phyloP scores from a whole-genome alignment of 768 basidiomycete genomes.

The Podaxis rugospora region DNA sequence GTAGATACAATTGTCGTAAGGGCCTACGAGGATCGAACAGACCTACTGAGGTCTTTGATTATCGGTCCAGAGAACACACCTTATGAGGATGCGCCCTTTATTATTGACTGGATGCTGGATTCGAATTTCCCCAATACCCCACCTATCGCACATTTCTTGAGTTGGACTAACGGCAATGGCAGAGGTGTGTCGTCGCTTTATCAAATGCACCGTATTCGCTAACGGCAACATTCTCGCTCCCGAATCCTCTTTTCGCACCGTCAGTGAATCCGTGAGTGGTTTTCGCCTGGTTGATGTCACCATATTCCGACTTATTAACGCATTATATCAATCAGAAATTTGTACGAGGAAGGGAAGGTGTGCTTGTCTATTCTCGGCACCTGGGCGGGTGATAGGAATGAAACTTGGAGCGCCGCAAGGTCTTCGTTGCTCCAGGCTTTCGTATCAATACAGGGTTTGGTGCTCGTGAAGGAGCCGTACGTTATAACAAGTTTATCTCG shows the following conservation, averaged over 20 bases:
- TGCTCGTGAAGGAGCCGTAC: constrained; percentile 89
- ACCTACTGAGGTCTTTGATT: constrained; percentile 84
- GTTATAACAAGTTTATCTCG: constrained; percentile 23
- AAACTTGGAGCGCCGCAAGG: constrained; percentile 80
- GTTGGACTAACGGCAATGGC: constrained; percentile 94
- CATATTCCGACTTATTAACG: neutral
- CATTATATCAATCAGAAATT: constrained; percentile 47
- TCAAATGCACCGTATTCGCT: constrained; percentile 4
- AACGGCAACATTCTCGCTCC: neutral
- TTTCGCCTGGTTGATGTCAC: neutral
- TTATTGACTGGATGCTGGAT: constrained; percentile 91
- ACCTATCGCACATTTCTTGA: constrained; percentile 84
- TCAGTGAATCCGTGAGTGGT: constrained; percentile 72
- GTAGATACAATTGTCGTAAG: constrained; percentile 85
- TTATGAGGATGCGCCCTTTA: constrained; percentile 92
- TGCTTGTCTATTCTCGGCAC: constrained; percentile 90
- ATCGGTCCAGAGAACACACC: constrained; percentile 93
- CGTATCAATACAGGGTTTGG: constrained; percentile 91
- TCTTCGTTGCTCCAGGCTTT: constrained; percentile 90
- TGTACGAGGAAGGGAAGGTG: constrained; percentile 95
- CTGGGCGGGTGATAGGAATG: constrained; percentile 85
- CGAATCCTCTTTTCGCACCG: neutral
- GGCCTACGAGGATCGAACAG: constrained; percentile 85
- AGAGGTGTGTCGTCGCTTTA: constrained; percentile 46
- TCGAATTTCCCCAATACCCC: constrained; percentile 81